Conservation (phyloP, 257 asterid species). For the Leonotis leonurus region DNA sequence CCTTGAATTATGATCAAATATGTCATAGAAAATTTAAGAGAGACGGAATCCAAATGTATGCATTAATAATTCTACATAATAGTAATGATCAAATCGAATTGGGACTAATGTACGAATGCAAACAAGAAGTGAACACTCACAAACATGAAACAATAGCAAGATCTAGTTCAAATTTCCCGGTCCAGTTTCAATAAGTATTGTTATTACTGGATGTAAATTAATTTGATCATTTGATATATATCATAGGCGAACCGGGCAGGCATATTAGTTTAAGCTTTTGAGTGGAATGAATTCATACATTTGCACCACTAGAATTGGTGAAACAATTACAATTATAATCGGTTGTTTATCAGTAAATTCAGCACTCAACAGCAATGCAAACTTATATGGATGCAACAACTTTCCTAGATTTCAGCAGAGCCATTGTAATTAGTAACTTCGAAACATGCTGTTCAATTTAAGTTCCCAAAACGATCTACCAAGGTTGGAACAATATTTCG, state of each 20-base stretch:
- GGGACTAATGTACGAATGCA: too few relatives aligned
- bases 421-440: neutral
- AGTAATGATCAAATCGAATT: too few relatives aligned
- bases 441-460: neutral
- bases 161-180: too few relatives aligned
- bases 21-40: neutral
- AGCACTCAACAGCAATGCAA: neutral
- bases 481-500: too few relatives aligned
- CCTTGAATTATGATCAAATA: conserved; percentile 10
- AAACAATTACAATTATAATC: neutral
- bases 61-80: neutral
- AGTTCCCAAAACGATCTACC: neutral
- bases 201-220: neutral
- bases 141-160: too few relatives aligned
- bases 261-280: neutral
- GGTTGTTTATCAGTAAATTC: too few relatives aligned
- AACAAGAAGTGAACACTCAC: neutral
- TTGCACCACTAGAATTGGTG: neutral
- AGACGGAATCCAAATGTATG: neutral
- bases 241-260: neutral
- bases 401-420: neutral
- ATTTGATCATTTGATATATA: too few relatives aligned
- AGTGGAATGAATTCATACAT: neutral
- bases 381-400: neutral
- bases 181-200: neutral